Evolutionary conservation across 2,329 filamentous ascomycete species (phyloP), one percentile per base, ranked within the genome.

Genomic region (Xylariaceae sp.): DNA sequence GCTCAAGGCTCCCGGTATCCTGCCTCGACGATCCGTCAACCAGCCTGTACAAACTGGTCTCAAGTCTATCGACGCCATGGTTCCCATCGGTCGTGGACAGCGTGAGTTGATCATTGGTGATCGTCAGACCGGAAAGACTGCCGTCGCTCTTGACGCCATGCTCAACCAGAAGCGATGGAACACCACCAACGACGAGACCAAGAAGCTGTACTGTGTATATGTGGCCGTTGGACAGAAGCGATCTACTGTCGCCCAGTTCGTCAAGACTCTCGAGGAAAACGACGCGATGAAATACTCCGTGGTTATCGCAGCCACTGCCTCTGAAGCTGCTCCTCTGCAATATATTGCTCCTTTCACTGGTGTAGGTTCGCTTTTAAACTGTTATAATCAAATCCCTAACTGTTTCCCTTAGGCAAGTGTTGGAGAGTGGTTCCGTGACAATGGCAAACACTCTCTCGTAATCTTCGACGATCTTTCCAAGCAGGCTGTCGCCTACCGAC

Each of bases 101-200:
- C 93, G 93, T 91, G 93, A 98, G 80, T 78, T 98, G 82, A 97
- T 98, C 73, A 98, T 98, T 73, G 93, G 93, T 79, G 93, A 98
- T 71, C 93, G 93, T 89, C 93, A 98, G 78, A 98, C 93, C 63
- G 93, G 93, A 74, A 98, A 98, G 87, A 98, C 93, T 67, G 93
- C 93, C 64, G 91, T 98, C 68, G 91, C 86, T 64, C 88, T 98
- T 51, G 93, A 98, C 70, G 83, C 91, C 71, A 97, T 98, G 61
- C 85, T 98, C 51, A 98, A 98, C 86, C 93, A 98, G 81, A 94
- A 93, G 83, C 82, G 91, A 66, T 97, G 91, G 91, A 98, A 98
- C 83, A 77, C 72, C 68, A 63, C 72, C 66, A 78, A 66, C 71
- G 90, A 96, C 67, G 93, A 98, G 83, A 74, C 71, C 68, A 91